A percentile compares a stretch with the other conserved stretches of the same genome.
Evolutionary conservation across 179 eudicot genomes (phyloP).

Genomic region (Corrigiola litoralis): DNA sequence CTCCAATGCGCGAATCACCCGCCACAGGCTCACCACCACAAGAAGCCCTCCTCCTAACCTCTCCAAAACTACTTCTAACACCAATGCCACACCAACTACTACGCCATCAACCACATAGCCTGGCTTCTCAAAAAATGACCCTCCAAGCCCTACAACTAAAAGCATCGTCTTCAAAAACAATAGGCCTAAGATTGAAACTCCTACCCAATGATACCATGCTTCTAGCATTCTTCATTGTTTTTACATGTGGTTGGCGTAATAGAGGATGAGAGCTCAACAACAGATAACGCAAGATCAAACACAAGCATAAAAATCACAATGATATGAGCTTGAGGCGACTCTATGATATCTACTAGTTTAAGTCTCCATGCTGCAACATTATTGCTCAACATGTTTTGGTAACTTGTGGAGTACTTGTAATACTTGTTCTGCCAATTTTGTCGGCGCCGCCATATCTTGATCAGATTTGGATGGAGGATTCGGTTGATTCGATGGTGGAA

Average conservation of each 20-base stretch:
- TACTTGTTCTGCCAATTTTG: constrained; percentile 24
- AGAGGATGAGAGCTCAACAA: constrained; percentile 35
- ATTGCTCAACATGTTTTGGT: constrained; percentile 3
- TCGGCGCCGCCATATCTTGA: constrained; percentile 26
- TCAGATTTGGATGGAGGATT: too few species aligned
- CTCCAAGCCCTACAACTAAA: constrained; percentile 31
- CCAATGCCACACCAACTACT: constrained; percentile 36
- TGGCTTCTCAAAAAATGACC: constrained; percentile 29
- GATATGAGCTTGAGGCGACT: constrained; percentile 29
- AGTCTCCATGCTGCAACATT: constrained; percentile 31
- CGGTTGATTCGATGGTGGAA: too few species aligned
- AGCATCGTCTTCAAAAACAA: constrained; percentile 22
- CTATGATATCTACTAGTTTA: constrained; percentile 27
- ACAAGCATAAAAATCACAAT: constrained; percentile 30
- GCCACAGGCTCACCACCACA: constrained; percentile 47
- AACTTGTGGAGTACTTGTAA: background rate
- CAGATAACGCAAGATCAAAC: constrained; percentile 26
- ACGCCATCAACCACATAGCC: constrained; percentile 42
- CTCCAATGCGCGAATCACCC: constrained; percentile 45
- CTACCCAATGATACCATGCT: constrained; percentile 45
- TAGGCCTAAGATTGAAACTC: constrained; percentile 31
- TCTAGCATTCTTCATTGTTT: constrained; percentile 1
- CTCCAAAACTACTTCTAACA: constrained; percentile 34
- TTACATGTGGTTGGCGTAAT: constrained; percentile 15
- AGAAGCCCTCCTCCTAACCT: constrained; percentile 43